Base-by-base conservation (phyloP, 768 basidiomycete species). In the Nevesoporus exiguus region DNA sequence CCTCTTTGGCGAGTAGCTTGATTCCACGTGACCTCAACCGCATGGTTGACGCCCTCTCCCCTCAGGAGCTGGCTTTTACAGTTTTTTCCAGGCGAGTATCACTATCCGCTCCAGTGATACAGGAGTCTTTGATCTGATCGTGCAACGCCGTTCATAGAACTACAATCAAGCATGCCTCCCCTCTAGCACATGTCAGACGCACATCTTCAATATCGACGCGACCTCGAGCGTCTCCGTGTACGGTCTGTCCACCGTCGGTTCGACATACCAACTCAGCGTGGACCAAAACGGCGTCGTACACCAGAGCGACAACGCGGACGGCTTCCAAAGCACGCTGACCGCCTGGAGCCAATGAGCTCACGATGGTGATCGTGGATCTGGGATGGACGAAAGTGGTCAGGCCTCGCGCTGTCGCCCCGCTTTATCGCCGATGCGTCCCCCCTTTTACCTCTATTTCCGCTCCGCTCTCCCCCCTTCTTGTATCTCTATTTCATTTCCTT, bases 61-160 rank as follows among this genome's bases (percentile, higher is more conserved):
- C n/a, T 13, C 39, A 76, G 76, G 79, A 33, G 80, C 75, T 0
- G 79, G 79, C 0, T 65, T 77, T 37, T 81, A 81, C 64, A 76
- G 69, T 62, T 81, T 81, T 66, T 81, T 71, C 73, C 65, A 67
- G 49, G 77, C 70, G 52, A 48, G 64, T 47, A 3, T 29, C 31
- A 48, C 64, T 47, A 3, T 29, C 31, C 17, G 7, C 7, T n/a
- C 11, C 15, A 19, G 13, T 1, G 29, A 33, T 0, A 31, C 21
- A n/a, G 4, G 30, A 21, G 15, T 15, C 27, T 10, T 15, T 2
- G 22, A 34, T 24, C 25, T 49, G n/a, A 44, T n/a, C 34, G 17
- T 40, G 8, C 19, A n/a, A 11, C 25, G 8, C 47, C 47, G 14
- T 21, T 30, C 11, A 36, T 57, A 79, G 70, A 71, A 75, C 61